These are phyloP conservation scores for Amoeboaphelidium protococcarum DNA, from an alignment of 371 early-diverging fungal genomes.

Conservation along the genomic window DNA sequence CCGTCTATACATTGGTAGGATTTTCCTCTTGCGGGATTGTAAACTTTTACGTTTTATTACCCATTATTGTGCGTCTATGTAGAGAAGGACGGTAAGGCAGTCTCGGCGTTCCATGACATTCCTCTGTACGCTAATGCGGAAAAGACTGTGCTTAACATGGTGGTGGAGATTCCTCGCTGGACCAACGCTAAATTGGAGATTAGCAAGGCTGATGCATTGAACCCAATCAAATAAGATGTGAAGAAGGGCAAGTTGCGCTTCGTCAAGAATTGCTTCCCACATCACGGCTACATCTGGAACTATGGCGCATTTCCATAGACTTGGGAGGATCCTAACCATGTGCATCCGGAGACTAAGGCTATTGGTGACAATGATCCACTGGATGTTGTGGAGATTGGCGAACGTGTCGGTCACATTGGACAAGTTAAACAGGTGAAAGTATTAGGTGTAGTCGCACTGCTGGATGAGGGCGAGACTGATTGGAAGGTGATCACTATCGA, in stretches of 20 bases:
- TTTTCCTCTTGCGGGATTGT: too few species aligned
- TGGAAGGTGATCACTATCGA: conserved; percentile 98
- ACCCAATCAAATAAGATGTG: conserved; percentile 96
- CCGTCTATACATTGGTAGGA: conserved; percentile 54
- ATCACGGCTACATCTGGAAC: conserved; percentile 99
- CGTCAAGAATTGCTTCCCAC: conserved; percentile 97
- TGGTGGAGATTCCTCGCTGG: conserved; percentile 98
- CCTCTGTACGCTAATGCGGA: conserved; percentile 67
- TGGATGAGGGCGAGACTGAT: conserved; percentile 98
- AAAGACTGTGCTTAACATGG: conserved; percentile 73
- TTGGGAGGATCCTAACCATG: conserved; percentile 86
- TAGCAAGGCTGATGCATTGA: conserved; percentile 66
- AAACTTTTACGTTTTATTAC: too few species aligned
- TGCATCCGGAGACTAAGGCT: conserved; percentile 61
- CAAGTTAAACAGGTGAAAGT: conserved; percentile 97
- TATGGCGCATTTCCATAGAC: conserved; percentile 27
- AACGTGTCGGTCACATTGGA: conserved; percentile 56
- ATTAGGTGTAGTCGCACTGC: conserved; percentile 84
- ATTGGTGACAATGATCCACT: conserved; percentile 95
- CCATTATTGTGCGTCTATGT: too few species aligned
- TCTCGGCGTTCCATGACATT: conserved; percentile 98
- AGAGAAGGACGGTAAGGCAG: conserved; percentile 20
- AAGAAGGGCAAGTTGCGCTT: conserved; percentile 97
- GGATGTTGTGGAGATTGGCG: conserved; percentile 95
- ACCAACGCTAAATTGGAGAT: conserved; percentile 98